Percentiles rank a stretch among this genome's conserved stretches.
Conservation (phyloP, 2,329 filamentous ascomycete genomes). For the Aureobasidium lini region DNA sequence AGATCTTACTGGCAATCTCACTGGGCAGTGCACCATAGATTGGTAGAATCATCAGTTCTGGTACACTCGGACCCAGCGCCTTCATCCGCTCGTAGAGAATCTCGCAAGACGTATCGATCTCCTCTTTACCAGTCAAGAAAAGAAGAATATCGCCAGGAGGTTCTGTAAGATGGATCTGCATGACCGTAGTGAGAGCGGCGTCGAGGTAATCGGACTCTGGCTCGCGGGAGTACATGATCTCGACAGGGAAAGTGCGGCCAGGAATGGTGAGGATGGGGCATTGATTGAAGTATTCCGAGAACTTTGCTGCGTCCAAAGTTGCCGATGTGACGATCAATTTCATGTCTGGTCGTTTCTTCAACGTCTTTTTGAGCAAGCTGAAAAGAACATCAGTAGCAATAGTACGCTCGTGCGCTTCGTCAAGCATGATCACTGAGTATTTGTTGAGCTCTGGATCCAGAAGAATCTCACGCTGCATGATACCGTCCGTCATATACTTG, state of each 20-base stretch:
- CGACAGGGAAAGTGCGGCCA: constrained; percentile 88
- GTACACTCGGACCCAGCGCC: constrained; percentile 79
- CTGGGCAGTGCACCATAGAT: constrained; percentile 93
- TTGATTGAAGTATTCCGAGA: constrained; percentile 90
- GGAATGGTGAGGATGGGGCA: constrained; percentile 97
- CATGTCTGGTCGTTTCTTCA: constrained; percentile 77
- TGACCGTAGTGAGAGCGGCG: constrained; percentile 86
- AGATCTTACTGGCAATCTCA: constrained; percentile 90
- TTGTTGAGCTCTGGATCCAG: constrained; percentile 81
- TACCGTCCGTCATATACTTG: constrained; percentile 99
- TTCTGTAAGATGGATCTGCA: constrained; percentile 96
- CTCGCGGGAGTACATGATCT: constrained; percentile 90
- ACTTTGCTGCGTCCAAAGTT: constrained; percentile 94
- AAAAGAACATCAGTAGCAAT: constrained; percentile 95
- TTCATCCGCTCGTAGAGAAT: constrained; percentile 95
- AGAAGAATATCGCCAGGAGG: constrained; percentile 90
- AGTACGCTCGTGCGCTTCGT: constrained; percentile 95
- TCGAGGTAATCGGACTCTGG: constrained; percentile 95
- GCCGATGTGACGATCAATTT: constrained; percentile 96
- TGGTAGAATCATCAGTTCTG: constrained; percentile 84
- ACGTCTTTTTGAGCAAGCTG: constrained; percentile 84
- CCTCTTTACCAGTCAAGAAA: constrained; percentile 94
- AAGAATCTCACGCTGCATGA: constrained; percentile 91
- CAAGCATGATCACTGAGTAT: constrained; percentile 96
- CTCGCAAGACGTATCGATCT: constrained; percentile 92